Evolutionary conservation across 1,139 yeast species (phyloP).

Genomic region (Lodderomyces jiufengensis): DNA sequence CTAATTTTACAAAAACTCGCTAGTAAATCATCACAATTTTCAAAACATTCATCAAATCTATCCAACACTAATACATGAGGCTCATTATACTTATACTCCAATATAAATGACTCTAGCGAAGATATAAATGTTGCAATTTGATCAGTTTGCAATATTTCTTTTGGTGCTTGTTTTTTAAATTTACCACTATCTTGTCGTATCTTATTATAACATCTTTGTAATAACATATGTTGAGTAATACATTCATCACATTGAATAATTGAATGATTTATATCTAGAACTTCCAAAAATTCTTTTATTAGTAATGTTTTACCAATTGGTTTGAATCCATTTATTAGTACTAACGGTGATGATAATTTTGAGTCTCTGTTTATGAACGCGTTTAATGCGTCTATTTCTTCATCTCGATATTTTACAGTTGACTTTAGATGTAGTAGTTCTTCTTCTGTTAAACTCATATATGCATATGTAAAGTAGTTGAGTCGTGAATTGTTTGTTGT

Average conservation of each 20-base stretch:
- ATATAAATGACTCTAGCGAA: slow-evolving; percentile 37
- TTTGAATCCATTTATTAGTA: slow-evolving; percentile 41
- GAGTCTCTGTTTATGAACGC: slow-evolving; percentile 24
- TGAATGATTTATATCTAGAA: slow-evolving; percentile 23
- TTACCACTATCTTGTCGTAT: slow-evolving; percentile 29
- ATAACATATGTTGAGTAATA: slow-evolving; percentile 33
- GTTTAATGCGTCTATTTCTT: slow-evolving; percentile 22
- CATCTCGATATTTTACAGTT: slow-evolving; percentile 17
- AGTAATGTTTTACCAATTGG: slow-evolving; percentile 39
- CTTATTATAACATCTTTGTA: slow-evolving; percentile 34
- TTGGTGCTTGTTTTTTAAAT: slow-evolving; percentile 7
- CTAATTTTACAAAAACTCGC: slow-evolving; percentile 45
- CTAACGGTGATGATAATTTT: slow-evolving; percentile 22
- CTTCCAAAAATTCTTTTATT: slow-evolving; percentile 24
- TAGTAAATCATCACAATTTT: slow-evolving; percentile 41
- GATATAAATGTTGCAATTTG: slow-evolving; percentile 45
- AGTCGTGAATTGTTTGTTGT: neutral
- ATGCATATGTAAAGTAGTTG: neutral
- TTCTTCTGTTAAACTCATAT: slow-evolving; percentile 12
- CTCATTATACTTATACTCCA: slow-evolving; percentile 25
- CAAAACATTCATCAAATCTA: slow-evolving; percentile 53
- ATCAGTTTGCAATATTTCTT: slow-evolving; percentile 31
- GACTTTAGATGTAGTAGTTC: slow-evolving; percentile 8
- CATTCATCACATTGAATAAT: slow-evolving; percentile 38
- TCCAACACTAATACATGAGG: slow-evolving; percentile 60